These are phyloP conservation scores for Eucalyptus erythrocorys DNA, from an alignment of 345 rosid genomes.

Conservation along the genomic window DNA sequence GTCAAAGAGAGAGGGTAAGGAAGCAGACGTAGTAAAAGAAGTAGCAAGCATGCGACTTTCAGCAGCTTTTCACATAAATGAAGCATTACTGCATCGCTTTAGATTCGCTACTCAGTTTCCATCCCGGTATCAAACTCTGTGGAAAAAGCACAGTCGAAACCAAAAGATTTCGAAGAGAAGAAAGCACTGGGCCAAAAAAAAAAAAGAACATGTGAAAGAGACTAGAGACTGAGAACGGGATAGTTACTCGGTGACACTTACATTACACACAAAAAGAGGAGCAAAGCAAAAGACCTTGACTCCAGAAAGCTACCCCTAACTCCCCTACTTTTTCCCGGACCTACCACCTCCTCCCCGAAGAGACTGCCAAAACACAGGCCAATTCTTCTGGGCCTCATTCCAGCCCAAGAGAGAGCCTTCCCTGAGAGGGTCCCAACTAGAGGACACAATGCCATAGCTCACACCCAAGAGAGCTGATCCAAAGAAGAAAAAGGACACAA, in stretches of 20 bases:
- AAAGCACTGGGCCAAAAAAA: not conserved
- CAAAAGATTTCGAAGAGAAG: not conserved
- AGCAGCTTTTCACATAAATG: not conserved
- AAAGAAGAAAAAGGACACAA: constrained; percentile 75
- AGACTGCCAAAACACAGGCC: constrained; percentile 97
- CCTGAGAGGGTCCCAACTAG: constrained; percentile 95
- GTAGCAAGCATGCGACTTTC: not conserved
- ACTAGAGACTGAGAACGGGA: not conserved
- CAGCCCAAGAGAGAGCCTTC: constrained; percentile 89
- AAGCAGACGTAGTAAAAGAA: not conserved
- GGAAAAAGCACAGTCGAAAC: not conserved
- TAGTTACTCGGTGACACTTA: not conserved
- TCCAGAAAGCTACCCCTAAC: not conserved
- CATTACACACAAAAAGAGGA: not conserved
- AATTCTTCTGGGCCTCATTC: constrained; percentile 90
- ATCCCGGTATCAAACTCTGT: not conserved
- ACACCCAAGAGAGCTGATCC: constrained; percentile 80
- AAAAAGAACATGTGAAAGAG: not conserved
- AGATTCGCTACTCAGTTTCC: not conserved
- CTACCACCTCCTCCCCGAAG: constrained; percentile 50
- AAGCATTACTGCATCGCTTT: not conserved
- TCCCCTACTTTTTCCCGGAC: constrained; percentile 35
- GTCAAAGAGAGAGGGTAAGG: not conserved
- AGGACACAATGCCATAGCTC: constrained; percentile 85
- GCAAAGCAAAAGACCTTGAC: not conserved